Percentiles rank a stretch among this genome's conserved stretches.
Evolutionary conservation across 345 rosid species (phyloP).

Genomic region (Rubroshorea leprosula): DNA sequence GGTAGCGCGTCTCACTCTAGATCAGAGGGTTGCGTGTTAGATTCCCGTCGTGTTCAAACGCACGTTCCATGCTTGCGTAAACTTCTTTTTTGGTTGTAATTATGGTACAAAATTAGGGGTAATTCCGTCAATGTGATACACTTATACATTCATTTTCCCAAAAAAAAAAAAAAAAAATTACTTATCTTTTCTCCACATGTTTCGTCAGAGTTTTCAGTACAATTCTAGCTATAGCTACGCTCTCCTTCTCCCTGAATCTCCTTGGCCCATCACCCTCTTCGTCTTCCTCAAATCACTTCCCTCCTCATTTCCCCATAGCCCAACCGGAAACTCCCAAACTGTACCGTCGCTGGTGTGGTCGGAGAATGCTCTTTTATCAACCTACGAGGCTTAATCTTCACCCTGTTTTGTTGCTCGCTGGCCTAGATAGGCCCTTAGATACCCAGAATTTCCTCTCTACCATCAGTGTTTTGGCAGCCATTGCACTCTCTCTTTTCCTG

Average conservation of each 20-base stretch:
- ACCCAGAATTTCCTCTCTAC: constrained; percentile 72
- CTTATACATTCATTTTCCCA: not conserved
- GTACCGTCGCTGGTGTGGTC: constrained; percentile 21
- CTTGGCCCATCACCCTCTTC: constrained; percentile 21
- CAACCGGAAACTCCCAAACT: constrained; percentile 21
- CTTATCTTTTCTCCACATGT: constrained; percentile 38
- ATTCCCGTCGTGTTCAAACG: constrained; percentile 77
- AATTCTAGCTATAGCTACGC: constrained; percentile 56
- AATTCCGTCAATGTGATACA: too few relatives aligned
- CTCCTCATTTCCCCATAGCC: constrained; percentile 15
- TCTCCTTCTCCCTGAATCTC: constrained; percentile 13
- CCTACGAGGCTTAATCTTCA: constrained; percentile 38
- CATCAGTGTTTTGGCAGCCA: constrained; percentile 73
- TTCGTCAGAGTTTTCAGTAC: not conserved
- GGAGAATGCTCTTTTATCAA: constrained; percentile 18
- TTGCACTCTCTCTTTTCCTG: constrained; percentile 69
- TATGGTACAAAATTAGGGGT: too few relatives aligned
- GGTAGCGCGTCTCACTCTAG: too few relatives aligned
- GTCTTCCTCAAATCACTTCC: constrained; percentile 16
- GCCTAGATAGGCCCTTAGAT: constrained; percentile 54
- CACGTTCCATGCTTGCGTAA: too few relatives aligned
- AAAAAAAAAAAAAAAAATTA: not conserved
- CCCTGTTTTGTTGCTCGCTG: constrained; percentile 44
- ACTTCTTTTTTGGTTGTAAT: too few relatives aligned
- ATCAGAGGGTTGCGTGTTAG: constrained; percentile 98